Evolutionary conservation across 1,284 basidiomycete genomes (phyloP).

Genomic region (Pseudozyma sp.): DNA sequence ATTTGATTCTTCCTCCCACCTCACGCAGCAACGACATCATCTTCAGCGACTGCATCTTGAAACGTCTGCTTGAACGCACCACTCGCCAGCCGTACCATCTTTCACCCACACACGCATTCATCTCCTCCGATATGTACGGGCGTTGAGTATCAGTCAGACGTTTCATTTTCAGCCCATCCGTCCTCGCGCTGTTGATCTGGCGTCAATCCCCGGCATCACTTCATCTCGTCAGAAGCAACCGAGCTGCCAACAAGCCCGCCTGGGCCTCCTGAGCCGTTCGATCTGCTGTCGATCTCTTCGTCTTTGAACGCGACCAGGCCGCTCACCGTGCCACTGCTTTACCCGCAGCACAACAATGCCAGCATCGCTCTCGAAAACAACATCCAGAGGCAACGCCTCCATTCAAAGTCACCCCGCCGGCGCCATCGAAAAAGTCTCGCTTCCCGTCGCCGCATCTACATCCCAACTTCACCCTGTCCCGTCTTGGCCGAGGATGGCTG

Average conservation of each 20-base stretch:
- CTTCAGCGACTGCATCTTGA: no score
- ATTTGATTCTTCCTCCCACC: not conserved
- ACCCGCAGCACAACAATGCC: constrained; percentile 23
- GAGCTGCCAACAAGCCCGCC: not conserved
- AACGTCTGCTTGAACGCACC: no score
- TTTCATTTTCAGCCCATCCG: constrained; percentile 11
- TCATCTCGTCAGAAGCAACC: not conserved
- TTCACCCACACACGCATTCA: not conserved
- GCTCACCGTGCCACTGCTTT: not conserved
- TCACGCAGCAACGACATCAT: no score
- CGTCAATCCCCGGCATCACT: constrained; percentile 6
- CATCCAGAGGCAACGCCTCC: constrained; percentile 39
- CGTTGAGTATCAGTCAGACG: constrained; percentile 13
- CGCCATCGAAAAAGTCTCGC: constrained; percentile 23
- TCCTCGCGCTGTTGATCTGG: constrained; percentile 16
- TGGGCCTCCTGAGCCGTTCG: no score
- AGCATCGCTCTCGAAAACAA: constrained; percentile 39
- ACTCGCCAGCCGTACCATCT: no score
- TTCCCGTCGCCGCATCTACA: constrained; percentile 31
- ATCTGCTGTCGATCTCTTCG: no score
- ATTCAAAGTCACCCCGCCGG: constrained; percentile 39
- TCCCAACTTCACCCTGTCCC: constrained; percentile 46
- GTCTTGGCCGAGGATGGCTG: constrained; percentile 35
- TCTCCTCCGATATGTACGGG: constrained; percentile 20
- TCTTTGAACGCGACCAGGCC: no score